These are phyloP conservation scores for Pseudovirgaria hyperparasitica DNA, from an alignment of 2,329 filamentous ascomycete species.

Conservation along the genomic window DNA sequence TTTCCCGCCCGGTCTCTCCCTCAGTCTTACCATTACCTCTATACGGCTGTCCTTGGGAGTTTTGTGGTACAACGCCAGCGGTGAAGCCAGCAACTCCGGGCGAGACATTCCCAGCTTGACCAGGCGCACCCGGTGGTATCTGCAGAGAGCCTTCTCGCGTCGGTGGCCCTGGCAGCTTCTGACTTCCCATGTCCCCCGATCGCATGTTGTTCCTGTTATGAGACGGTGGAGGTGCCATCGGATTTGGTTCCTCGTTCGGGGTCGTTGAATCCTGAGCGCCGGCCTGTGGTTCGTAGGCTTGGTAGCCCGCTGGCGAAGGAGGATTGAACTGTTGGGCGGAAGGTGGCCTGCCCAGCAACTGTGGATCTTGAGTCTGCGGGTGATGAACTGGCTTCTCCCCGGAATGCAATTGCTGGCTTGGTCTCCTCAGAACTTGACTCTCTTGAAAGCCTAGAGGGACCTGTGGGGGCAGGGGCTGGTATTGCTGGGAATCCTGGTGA, in stretches of 20 bases:
- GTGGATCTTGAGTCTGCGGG: conserved; percentile 13
- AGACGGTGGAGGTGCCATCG: conserved; percentile 15
- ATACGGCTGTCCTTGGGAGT: conserved; percentile 31
- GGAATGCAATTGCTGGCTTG: conserved; percentile 17
- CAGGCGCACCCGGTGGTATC: conserved; percentile 21
- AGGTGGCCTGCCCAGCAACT: conserved; percentile 19
- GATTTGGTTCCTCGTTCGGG: conserved; percentile 18
- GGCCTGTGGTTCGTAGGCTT: conserved; percentile 20
- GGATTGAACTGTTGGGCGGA: conserved; percentile 21
- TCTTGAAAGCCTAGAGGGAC: conserved; percentile 15
- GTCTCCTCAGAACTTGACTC: conserved; percentile 13
- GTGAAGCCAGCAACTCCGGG: conserved; percentile 30
- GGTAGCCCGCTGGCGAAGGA: conserved; percentile 20
- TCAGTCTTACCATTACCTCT: conserved; percentile 16
- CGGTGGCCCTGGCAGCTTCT: conserved; percentile 16
- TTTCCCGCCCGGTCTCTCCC: conserved; percentile 26
- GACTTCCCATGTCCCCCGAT: conserved; percentile 19
- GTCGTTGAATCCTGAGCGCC: conserved; percentile 16
- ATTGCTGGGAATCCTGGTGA: conserved; percentile 14
- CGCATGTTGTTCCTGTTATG: conserved; percentile 16
- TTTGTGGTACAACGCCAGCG: conserved; percentile 31
- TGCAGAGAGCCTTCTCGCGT: conserved; percentile 22
- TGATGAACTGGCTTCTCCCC: conserved; percentile 15
- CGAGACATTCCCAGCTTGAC: conserved; percentile 23
- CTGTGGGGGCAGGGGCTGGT: conserved; percentile 21